Conservation (phyloP, 1,284 basidiomycete genomes). For the Leccinum angustisporum region DNA sequence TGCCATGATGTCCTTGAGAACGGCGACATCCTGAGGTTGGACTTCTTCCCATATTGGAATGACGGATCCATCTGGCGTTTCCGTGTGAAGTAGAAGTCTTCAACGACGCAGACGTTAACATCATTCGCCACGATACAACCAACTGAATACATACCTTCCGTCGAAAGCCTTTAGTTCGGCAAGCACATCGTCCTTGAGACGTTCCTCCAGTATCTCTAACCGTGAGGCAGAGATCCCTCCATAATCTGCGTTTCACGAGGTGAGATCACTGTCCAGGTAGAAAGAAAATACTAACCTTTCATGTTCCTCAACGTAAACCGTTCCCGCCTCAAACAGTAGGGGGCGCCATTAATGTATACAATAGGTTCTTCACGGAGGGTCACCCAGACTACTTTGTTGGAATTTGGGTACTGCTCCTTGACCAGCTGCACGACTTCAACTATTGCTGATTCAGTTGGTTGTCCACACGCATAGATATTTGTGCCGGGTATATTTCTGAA, state of each 20-base stretch:
- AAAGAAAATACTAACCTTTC: slow-evolving; percentile 55
- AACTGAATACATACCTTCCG: slow-evolving; percentile 56
- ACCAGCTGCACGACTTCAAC: slow-evolving; percentile 79
- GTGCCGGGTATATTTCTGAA: slow-evolving; percentile 85
- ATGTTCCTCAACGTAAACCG: slow-evolving; percentile 82
- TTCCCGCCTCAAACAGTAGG: slow-evolving; percentile 78
- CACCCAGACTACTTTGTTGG: slow-evolving; percentile 82
- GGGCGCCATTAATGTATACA: slow-evolving; percentile 89
- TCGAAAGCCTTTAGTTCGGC: slow-evolving; percentile 83
- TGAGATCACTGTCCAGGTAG: slow-evolving; percentile 6
- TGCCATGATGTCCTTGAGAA: slow-evolving; percentile 90
- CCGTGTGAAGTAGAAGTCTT: slow-evolving; percentile 85
- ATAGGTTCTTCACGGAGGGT: slow-evolving; percentile 93
- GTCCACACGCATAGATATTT: slow-evolving; percentile 90
- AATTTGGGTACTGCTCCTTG: slow-evolving; percentile 58
- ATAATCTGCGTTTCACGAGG: slow-evolving; percentile 58
- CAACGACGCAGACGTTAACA: slow-evolving; percentile 1
- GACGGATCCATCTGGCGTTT: slow-evolving; percentile 85
- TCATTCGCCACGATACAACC: neutral
- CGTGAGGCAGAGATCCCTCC: slow-evolving; percentile 89
- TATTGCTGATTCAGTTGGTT: slow-evolving; percentile 91
- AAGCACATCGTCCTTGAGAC: slow-evolving; percentile 88
- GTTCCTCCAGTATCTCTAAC: slow-evolving; percentile 87
- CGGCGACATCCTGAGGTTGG: slow-evolving; percentile 72
- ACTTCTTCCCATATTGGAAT: slow-evolving; percentile 97